These are phyloP conservation scores for Tetracentron sinense DNA, from an alignment of 164 flowering plant species.

Conservation along the genomic window DNA sequence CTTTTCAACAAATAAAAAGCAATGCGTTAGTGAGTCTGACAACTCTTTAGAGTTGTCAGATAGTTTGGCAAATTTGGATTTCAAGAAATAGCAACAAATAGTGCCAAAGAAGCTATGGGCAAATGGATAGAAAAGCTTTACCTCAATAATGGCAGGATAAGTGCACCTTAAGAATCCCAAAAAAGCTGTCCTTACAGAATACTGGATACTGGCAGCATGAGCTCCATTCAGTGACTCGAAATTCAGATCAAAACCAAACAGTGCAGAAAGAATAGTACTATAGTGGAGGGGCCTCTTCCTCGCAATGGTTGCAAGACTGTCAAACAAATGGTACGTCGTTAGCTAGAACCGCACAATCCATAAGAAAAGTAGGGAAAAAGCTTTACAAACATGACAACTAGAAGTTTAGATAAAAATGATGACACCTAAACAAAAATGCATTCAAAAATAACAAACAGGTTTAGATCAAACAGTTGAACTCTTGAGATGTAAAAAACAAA, in stretches of 20 bases:
- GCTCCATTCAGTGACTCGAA: slow-evolving; percentile 49
- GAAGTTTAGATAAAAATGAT: background rate
- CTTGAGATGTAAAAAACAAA: background rate
- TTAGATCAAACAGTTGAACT: background rate
- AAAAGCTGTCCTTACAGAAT: slow-evolving; percentile 82
- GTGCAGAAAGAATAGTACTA: slow-evolving; percentile 44
- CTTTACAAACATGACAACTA: background rate
- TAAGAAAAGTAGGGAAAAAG: background rate
- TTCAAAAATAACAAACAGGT: background rate
- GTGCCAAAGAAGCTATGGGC: background rate
- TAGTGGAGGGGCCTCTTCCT: slow-evolving; percentile 76
- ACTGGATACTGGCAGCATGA: slow-evolving; percentile 76
- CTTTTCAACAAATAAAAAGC: no score
- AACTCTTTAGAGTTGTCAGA: no score
- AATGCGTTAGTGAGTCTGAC: no score
- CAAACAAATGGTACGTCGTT: slow-evolving; percentile 13
- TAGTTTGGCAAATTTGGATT: background rate
- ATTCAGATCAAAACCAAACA: slow-evolving; percentile 67
- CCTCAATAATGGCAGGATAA: slow-evolving; percentile 70
- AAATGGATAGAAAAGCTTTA: slow-evolving; percentile 18
- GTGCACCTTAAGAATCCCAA: slow-evolving; percentile 87
- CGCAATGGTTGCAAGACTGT: slow-evolving; percentile 89
- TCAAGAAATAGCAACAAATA: background rate
- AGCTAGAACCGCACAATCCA: background rate
- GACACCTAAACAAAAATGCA: no score